Evolutionary conservation across 176 grass and related monocot genomes (phyloP).

Genomic region (Carex kokanica): DNA sequence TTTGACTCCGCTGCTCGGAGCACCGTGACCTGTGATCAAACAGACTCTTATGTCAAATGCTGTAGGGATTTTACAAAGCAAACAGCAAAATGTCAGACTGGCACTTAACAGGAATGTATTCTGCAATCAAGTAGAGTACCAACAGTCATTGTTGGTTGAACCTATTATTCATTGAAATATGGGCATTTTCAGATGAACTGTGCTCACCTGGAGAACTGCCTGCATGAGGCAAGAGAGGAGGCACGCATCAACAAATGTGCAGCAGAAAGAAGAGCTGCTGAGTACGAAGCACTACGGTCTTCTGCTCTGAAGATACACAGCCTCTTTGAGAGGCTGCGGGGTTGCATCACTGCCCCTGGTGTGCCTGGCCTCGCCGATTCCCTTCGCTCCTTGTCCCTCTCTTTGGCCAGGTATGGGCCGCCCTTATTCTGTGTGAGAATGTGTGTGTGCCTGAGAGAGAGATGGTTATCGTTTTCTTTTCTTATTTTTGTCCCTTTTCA

Average conservation of each 20-base stretch:
- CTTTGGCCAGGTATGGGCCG: slow-evolving; percentile 57
- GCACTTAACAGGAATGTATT: not conserved
- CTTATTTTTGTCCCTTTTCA: not conserved
- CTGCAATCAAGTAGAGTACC: no score
- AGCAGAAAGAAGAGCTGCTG: slow-evolving; percentile 87
- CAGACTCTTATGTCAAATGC: not conserved
- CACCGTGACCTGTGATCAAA: not conserved
- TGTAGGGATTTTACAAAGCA: not conserved
- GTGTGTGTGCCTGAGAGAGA: not conserved
- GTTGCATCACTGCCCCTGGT: slow-evolving; percentile 48
- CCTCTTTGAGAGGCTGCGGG: slow-evolving; percentile 80
- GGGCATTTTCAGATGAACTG: slow-evolving; percentile 69
- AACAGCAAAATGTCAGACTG: not conserved
- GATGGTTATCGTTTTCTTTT: not conserved
- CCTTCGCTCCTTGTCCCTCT: slow-evolving; percentile 67
- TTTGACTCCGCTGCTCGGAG: not conserved
- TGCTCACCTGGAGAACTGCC: slow-evolving; percentile 86
- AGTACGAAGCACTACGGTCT: slow-evolving; percentile 72
- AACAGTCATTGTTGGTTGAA: not conserved
- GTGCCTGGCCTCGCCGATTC: slow-evolving; percentile 69
- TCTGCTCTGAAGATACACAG: slow-evolving; percentile 79
- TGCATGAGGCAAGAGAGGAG: slow-evolving; percentile 93
- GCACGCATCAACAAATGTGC: slow-evolving; percentile 89
- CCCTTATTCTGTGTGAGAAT: slow-evolving; percentile 13
- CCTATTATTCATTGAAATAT: slow-evolving; percentile 10